phyloP scores from a whole-genome alignment of 2,329 filamentous ascomycete genomes.

The Stagonosporopsis chrysanthemi region DNA sequence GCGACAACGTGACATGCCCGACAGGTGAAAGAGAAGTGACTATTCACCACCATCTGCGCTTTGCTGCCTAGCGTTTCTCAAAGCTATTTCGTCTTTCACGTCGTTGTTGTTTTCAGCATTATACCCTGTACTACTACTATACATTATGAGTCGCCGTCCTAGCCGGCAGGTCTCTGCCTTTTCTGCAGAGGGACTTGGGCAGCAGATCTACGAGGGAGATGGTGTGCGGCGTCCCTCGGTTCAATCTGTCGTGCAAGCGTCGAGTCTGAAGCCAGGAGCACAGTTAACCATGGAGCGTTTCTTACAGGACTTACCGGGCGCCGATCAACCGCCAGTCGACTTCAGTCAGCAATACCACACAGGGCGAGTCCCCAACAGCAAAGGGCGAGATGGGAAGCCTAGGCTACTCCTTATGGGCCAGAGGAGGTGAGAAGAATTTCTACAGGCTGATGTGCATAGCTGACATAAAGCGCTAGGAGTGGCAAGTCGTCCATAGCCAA shows the following conservation, averaged over 20 bases:
- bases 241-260: slow-evolving; percentile 27
- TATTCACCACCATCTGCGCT: slow-evolving; percentile 3
- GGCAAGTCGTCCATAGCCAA: slow-evolving; percentile 98
- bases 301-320: slow-evolving; percentile 53
- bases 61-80: slow-evolving; percentile 8
- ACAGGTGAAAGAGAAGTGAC: slow-evolving; percentile 10
- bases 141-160: slow-evolving; percentile 17
- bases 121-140: slow-evolving; percentile 45
- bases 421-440: slow-evolving; percentile 70
- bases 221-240: slow-evolving; percentile 29
- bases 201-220: slow-evolving; percentile 8
- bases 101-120: slow-evolving; percentile 20
- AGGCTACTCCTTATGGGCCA: slow-evolving; percentile 93
- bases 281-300: slow-evolving; percentile 54
- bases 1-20: slow-evolving; percentile 14
- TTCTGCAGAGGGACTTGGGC: slow-evolving; percentile 21
- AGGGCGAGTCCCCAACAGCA: slow-evolving; percentile 56
- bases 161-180: slow-evolving; percentile 19
- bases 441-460: slow-evolving; percentile 1
- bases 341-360: slow-evolving; percentile 52
- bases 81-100: background rate
- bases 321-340: slow-evolving; percentile 50
- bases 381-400: slow-evolving; percentile 72
- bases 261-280: slow-evolving; percentile 48
- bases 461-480: slow-evolving; percentile 66